These are phyloP conservation scores for Yamadazyma songkhlaensis DNA, from an alignment of 1,139 yeast genomes.

Conservation along the genomic window DNA sequence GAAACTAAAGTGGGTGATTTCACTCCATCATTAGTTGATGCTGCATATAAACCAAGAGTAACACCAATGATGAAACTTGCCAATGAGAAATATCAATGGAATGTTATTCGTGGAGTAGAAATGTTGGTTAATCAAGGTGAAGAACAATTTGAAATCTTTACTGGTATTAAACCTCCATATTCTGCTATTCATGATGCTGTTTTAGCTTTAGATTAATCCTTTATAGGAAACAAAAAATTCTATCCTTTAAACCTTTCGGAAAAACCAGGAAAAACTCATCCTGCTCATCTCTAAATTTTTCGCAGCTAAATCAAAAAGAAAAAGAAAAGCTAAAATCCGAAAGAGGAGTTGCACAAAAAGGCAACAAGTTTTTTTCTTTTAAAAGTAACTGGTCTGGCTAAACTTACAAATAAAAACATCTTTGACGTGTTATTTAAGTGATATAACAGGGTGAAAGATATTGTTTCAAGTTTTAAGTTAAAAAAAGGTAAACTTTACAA, in stretches of 20 bases:
- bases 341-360: conserved; percentile 1
- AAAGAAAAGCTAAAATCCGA: conserved; percentile 1
- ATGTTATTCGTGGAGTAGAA: conserved; percentile 79
- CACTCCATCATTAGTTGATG: conserved; percentile 69
- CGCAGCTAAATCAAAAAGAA: background rate
- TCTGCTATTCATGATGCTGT: conserved; percentile 61
- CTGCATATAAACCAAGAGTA: conserved; percentile 85
- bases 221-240: background rate
- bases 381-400: background rate
- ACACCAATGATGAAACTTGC: conserved; percentile 87
- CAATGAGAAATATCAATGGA: conserved; percentile 57
- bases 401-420: background rate
- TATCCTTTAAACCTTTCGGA: background rate
- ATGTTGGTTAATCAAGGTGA: conserved; percentile 93
- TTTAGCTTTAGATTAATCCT: conserved; percentile 14
- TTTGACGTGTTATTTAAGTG: too few relatives aligned
- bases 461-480: too few relatives aligned
- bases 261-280: conserved; percentile 1
- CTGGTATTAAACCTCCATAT: conserved; percentile 67
- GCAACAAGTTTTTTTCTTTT: background rate
- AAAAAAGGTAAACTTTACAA: too few relatives aligned
- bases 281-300: background rate
- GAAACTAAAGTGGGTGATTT: conserved; percentile 27
- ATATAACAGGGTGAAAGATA: too few relatives aligned
- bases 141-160: conserved; percentile 79